A percentile compares a stretch with the other conserved stretches of the same genome.
phyloP scores from a whole-genome alignment of 2,329 filamentous ascomycete species.

The Fonsecaea pugnacius region DNA sequence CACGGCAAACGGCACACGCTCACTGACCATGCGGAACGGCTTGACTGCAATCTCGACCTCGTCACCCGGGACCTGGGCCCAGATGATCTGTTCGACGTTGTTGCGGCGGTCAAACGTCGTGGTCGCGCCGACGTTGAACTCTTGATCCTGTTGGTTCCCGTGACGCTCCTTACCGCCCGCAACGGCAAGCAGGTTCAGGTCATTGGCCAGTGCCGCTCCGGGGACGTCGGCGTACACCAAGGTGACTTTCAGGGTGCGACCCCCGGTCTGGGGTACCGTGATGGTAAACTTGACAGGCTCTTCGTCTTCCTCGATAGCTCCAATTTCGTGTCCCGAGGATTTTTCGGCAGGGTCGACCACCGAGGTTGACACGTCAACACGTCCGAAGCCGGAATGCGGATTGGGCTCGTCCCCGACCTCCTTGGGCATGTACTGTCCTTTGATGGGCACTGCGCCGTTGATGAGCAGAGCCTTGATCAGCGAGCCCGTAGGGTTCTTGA shows the following conservation, averaged over 20 bases:
- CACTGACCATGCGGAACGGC: not conserved
- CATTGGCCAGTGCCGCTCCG: slow-evolving; percentile 33
- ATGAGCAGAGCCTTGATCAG: slow-evolving; percentile 40
- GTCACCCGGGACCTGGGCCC: slow-evolving; percentile 18
- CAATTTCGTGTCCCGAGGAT: slow-evolving; percentile 19
- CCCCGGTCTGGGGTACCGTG: slow-evolving; percentile 23
- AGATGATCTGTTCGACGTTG: slow-evolving; percentile 38
- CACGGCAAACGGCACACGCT: not conserved
- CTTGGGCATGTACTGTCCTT: slow-evolving; percentile 31
- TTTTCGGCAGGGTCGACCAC: slow-evolving; percentile 13
- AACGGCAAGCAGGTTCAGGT: slow-evolving; percentile 33
- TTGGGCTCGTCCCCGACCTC: slow-evolving; percentile 16
- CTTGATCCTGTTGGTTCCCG: slow-evolving; percentile 31
- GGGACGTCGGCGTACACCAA: slow-evolving; percentile 9
- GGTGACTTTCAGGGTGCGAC: not conserved
- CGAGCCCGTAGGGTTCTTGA: slow-evolving; percentile 34
- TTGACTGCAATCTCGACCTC: not conserved
- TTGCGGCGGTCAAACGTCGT: slow-evolving; percentile 23
- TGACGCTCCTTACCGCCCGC: slow-evolving; percentile 29
- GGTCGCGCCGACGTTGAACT: not conserved
- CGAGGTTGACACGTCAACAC: slow-evolving; percentile 21
- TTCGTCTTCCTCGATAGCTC: slow-evolving; percentile 19
- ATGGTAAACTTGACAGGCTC: slow-evolving; percentile 26
- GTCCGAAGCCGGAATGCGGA: slow-evolving; percentile 34
- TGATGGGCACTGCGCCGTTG: slow-evolving; percentile 35